A percentile compares a stretch with the other conserved stretches of the same genome.
These are phyloP conservation scores for Entelexis paramagnoliae DNA, from an alignment of 1,139 yeast species.

Conservation along the genomic window DNA sequence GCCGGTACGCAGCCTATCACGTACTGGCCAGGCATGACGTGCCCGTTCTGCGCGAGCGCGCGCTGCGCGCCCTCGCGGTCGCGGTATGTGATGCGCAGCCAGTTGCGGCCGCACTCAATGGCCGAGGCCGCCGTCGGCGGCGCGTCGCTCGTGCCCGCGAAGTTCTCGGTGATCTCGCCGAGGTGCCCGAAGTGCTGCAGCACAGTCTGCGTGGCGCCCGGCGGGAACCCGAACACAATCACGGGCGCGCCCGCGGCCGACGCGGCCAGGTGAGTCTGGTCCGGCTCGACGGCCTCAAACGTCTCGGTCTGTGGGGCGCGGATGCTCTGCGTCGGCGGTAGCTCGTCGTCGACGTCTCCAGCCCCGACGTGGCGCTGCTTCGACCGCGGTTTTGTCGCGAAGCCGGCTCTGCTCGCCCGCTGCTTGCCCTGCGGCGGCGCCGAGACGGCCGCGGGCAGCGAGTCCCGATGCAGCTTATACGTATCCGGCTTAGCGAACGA, in stretches of 20 bases:
- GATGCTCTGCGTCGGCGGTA: slow-evolving; percentile 22
- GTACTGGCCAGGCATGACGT: slow-evolving; percentile 50
- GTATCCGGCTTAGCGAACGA: slow-evolving; percentile 22
- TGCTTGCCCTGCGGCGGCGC: not conserved
- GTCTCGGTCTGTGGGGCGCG: slow-evolving; percentile 6
- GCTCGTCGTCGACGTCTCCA: slow-evolving; percentile 16
- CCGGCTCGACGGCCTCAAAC: not conserved
- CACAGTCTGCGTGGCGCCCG: slow-evolving; percentile 54
- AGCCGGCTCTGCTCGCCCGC: slow-evolving; percentile 15
- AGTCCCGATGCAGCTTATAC: slow-evolving; percentile 3
- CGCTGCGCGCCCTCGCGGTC: slow-evolving; percentile 66
- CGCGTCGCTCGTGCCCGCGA: slow-evolving; percentile 33
- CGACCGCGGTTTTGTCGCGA: slow-evolving; percentile 16
- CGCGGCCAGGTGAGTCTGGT: not conserved
- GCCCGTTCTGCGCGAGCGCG: slow-evolving; percentile 75
- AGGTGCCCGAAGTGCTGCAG: slow-evolving; percentile 68
- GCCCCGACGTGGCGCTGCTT: slow-evolving; percentile 11
- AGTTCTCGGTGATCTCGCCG: slow-evolving; percentile 69
- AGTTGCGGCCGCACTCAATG: slow-evolving; percentile 71
- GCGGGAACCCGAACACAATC: slow-evolving; percentile 82
- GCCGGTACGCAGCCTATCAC: slow-evolving; percentile 66
- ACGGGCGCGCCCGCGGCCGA: slow-evolving; percentile 32
- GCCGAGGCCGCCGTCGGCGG: slow-evolving; percentile 29
- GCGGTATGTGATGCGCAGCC: slow-evolving; percentile 81
- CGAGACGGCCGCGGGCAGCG: not conserved